Conservation (phyloP, 2,329 filamentous ascomycete genomes). For the Aspergillus pseudotamarii region DNA sequence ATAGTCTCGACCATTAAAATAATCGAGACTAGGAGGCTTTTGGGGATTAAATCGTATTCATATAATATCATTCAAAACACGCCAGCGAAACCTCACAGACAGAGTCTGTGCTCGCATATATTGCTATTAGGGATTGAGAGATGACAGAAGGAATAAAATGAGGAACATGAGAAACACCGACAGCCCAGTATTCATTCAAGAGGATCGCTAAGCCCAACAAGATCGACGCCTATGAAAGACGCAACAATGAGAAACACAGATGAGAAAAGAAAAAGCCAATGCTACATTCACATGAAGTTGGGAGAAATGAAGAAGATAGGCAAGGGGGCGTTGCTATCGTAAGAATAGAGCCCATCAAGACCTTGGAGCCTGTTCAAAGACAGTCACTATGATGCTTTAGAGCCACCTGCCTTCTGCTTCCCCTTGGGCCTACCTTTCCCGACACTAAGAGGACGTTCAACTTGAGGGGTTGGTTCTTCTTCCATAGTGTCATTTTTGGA, state of each 20-base stretch:
- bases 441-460: constrained; percentile 17
- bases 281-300: neutral
- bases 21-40: neutral
- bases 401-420: constrained; percentile 33
- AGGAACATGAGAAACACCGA: neutral
- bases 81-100: neutral
- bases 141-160: neutral
- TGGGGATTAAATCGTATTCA: neutral
- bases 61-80: constrained; percentile 23
- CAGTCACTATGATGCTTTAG: constrained; percentile 4
- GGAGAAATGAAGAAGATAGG: neutral
- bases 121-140: neutral
- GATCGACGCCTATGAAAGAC: neutral
- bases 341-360: neutral
- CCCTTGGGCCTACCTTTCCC: constrained; percentile 36
- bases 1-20: neutral
- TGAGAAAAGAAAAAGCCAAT: neutral
- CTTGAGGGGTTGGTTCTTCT: constrained; percentile 23
- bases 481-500: constrained; percentile 27
- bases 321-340: neutral
- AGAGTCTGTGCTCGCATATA: neutral
- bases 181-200: constrained; percentile 2
- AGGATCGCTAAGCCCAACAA: constrained; percentile 1
- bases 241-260: neutral
- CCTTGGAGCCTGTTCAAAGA: neutral